phyloP scores from a whole-genome alignment of 345 rosid genomes.

The Corchorus olitorius region DNA sequence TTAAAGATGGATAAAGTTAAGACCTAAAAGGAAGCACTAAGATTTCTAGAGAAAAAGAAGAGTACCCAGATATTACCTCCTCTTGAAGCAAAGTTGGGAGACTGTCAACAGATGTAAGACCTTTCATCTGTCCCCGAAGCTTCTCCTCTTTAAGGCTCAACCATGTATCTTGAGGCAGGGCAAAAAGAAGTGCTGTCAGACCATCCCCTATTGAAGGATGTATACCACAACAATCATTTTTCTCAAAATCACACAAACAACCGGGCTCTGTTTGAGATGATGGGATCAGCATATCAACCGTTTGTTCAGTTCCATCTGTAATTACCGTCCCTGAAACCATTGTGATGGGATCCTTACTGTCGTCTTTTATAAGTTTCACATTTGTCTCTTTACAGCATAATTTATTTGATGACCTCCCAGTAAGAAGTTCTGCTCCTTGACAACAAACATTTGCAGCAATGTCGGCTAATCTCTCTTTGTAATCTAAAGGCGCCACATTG shows the following conservation, averaged over 20 bases:
- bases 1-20: neutral
- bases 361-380: slow-evolving; percentile 10
- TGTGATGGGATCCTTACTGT: slow-evolving; percentile 21
- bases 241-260: slow-evolving; percentile 18
- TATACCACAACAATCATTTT: slow-evolving; percentile 18
- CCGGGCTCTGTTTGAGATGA: slow-evolving; percentile 16
- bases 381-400: slow-evolving; percentile 23
- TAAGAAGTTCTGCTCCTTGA: slow-evolving; percentile 35
- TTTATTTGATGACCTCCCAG: slow-evolving; percentile 24
- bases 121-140: slow-evolving; percentile 15
- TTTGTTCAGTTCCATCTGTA: slow-evolving; percentile 17
- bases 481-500: neutral
- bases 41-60: neutral
- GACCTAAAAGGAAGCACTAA: neutral
- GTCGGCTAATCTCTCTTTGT: slow-evolving; percentile 23
- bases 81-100: slow-evolving; percentile 26
- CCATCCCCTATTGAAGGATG: slow-evolving; percentile 33
- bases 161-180: slow-evolving; percentile 35
- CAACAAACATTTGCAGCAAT: slow-evolving; percentile 33
- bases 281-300: slow-evolving; percentile 30
- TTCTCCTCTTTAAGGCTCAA: slow-evolving; percentile 29
- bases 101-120: slow-evolving; percentile 20
- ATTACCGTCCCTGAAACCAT: slow-evolving; percentile 28
- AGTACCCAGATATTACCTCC: slow-evolving; percentile 24
- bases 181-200: slow-evolving; percentile 31